Evolutionary conservation across 192 early-diverging fungal species (phyloP), one percentile per base, ranked within the genome.

Genomic region (Gaertneriomyces sp.): DNA sequence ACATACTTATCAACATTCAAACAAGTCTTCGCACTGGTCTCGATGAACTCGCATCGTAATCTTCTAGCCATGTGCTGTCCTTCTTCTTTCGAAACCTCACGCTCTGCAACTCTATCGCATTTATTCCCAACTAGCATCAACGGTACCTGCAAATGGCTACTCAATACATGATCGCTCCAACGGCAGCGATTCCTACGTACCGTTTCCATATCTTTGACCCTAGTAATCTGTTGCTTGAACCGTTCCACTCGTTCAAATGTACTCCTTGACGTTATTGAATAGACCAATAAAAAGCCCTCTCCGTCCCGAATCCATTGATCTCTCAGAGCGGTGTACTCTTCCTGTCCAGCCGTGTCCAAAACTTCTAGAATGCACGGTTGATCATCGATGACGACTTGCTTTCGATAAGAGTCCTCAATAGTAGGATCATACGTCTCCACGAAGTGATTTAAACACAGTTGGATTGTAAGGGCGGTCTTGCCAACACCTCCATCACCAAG

Each of bases 361-460:
- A 98, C 90, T 61, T 98, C 95, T 20, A 98, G 81, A 63, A 93
- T 85, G 45, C 90, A 90, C 1, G 88, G 87, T 63, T 88, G 85
- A 42, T 90, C 88, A 74, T 98, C 93, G 56, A 98, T 93, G 16
- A 91, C 83, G 71, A 93, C 91, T 75, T 96, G 95, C 73, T 96
- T 95, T 58, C 91, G 87, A 81, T 98, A 98, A n/a, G 93, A 96
- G 79, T 98, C 95, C 81, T 98, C 95, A 62, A 95, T 98, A 16
- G 95, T 98, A 7, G 95, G 95, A 73, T 98, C 95, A 71, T 98
- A 98, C 11, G 75, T 73, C 71, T 76, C 72, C 20, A 81, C 74
- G 57, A 81, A 81, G 56, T 81, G 79, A 61, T 81, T 81, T 12
- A 76, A 57, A 58, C 79, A 81, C 20, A 81, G 64, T 74, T 81